These are phyloP conservation scores for Adansonia gregorii DNA, from an alignment of 441 rosid species.

Conservation along the genomic window DNA sequence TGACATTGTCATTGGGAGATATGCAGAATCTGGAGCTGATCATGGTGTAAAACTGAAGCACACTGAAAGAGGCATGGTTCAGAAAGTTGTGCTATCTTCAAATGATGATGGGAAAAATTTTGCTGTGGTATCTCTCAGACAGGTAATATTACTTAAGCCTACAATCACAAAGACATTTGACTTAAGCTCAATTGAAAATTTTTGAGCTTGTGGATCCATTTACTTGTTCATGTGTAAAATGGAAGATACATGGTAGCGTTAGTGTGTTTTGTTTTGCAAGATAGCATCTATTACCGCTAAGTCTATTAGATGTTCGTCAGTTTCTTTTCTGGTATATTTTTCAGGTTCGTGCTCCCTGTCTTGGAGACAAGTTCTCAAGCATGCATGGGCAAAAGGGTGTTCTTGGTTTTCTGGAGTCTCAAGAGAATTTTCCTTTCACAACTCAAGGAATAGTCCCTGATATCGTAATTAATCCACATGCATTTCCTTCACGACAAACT, in stretches of 20 bases:
- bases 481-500: slow-evolving; percentile 97
- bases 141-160: slow-evolving; percentile 45
- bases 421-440: slow-evolving; percentile 92
- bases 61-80: slow-evolving; percentile 90
- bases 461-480: slow-evolving; percentile 87
- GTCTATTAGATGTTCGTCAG: background rate
- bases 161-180: background rate
- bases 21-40: slow-evolving; percentile 81
- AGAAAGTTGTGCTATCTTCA: slow-evolving; percentile 85
- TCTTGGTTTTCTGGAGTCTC: slow-evolving; percentile 85
- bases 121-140: slow-evolving; percentile 85
- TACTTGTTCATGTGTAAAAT: background rate
- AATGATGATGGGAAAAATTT: slow-evolving; percentile 92
- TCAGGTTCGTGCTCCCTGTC: slow-evolving; percentile 88
- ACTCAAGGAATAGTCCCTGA: slow-evolving; percentile 94
- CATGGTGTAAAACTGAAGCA: slow-evolving; percentile 88
- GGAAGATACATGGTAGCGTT: background rate
- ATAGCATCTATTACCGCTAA: background rate
- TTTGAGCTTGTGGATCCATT: background rate
- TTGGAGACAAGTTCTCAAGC: slow-evolving; percentile 97
- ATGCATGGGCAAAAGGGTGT: slow-evolving; percentile 99
- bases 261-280: background rate
- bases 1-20: slow-evolving; percentile 84
- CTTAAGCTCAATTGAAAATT: background rate
- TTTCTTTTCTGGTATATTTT: slow-evolving; percentile 11